These are phyloP conservation scores for Trypanosoma conorhini DNA, from an alignment of 208 protist species.

Conservation along the genomic window DNA sequence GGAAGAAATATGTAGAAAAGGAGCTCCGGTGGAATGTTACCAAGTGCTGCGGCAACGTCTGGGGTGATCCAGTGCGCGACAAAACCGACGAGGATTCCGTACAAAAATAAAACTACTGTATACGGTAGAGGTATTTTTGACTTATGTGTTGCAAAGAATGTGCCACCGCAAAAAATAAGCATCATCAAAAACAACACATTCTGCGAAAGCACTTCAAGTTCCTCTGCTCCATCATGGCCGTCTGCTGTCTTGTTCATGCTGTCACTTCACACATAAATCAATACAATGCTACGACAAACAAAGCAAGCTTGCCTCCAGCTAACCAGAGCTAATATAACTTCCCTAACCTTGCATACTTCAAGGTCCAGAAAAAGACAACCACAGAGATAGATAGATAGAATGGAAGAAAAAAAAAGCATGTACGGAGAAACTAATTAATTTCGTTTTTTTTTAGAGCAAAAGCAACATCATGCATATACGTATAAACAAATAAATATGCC, in stretches of 20 bases:
- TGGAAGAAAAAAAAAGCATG: not conserved
- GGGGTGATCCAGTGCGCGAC: constrained; percentile 48
- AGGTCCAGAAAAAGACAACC: not conserved
- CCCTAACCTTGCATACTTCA: too few relatives aligned
- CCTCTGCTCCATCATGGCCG: constrained; percentile 2
- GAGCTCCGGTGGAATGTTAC: constrained; percentile 73
- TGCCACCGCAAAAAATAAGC: constrained; percentile 76
- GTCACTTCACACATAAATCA: not conserved
- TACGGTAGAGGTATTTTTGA: constrained; percentile 68
- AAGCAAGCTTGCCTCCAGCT: too few relatives aligned
- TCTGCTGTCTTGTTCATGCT: not conserved
- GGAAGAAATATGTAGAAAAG: constrained; percentile 91
- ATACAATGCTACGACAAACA: constrained; percentile 7
- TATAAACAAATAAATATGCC: not conserved
- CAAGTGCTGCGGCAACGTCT: constrained; percentile 52
- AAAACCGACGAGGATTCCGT: constrained; percentile 72
- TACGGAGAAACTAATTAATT: not conserved
- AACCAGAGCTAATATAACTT: too few relatives aligned
- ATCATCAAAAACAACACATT: constrained; percentile 65
- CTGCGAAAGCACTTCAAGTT: constrained; percentile 36
- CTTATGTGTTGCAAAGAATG: constrained; percentile 67
- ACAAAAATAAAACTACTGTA: constrained; percentile 81
- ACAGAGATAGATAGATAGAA: too few relatives aligned
- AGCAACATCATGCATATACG: not conserved
- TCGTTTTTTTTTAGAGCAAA: not conserved